These are phyloP conservation scores for Pythium apleroticum DNA, from an alignment of 352 stramenopile species.

Conservation along the genomic window DNA sequence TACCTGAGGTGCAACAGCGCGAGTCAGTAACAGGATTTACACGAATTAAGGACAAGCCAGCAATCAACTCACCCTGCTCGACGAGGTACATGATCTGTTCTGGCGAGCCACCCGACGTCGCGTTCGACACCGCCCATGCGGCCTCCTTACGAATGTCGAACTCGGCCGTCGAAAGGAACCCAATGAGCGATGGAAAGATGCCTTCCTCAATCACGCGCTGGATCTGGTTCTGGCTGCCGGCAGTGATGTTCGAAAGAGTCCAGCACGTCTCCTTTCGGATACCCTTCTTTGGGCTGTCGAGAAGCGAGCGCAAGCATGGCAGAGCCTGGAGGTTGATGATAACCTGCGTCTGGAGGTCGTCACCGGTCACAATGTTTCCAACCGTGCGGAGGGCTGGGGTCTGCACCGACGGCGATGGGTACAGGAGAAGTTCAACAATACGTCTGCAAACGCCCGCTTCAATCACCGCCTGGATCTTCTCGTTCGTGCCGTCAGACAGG, in stretches of 20 bases:
- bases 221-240: constrained; percentile 98
- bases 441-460: constrained; percentile 95
- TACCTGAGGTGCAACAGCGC: constrained; percentile 47
- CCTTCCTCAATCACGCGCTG: constrained; percentile 97
- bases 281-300: constrained; percentile 96
- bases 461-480: constrained; percentile 99
- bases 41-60: constrained; percentile 1
- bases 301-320: constrained; percentile 93
- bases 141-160: constrained; percentile 99
- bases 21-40: constrained; percentile 4
- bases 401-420: constrained; percentile 80
- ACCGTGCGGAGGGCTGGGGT: constrained; percentile 86
- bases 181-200: constrained; percentile 97
- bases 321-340: constrained; percentile 98
- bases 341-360: constrained; percentile 99
- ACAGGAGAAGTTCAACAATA: constrained; percentile 95
- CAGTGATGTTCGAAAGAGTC: constrained; percentile 99
- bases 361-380: constrained; percentile 99
- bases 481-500: constrained; percentile 97
- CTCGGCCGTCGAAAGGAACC: constrained; percentile 95
- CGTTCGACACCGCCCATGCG: constrained; percentile 98
- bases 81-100: constrained; percentile 98
- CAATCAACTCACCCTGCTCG: constrained; percentile 69
- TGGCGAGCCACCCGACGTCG: constrained; percentile 92
- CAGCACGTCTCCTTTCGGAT: constrained; percentile 99